phyloP scores from a whole-genome alignment of 192 early-diverging fungal species.

The Tieghemiomyces parasiticus region DNA sequence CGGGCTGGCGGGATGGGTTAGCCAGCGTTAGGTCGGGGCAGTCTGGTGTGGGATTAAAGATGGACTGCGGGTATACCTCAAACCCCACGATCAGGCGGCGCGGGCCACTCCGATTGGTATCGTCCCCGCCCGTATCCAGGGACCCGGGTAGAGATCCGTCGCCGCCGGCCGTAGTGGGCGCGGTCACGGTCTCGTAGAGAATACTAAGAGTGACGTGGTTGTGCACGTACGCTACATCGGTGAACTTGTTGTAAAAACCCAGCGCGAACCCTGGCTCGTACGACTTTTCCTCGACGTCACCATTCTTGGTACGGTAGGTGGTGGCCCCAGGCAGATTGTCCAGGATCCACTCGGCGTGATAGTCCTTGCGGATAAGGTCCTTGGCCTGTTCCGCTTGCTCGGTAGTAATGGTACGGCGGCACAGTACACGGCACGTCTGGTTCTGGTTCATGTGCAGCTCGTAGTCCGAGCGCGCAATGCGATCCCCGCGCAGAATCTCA shows the following conservation, averaged over 20 bases:
- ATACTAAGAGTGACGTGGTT: slow-evolving; percentile 52
- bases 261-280: slow-evolving; percentile 35
- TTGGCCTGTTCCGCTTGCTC: slow-evolving; percentile 28
- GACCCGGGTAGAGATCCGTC: background rate
- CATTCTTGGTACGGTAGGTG: slow-evolving; percentile 17
- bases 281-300: slow-evolving; percentile 11
- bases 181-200: slow-evolving; percentile 39
- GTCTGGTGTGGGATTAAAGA: slow-evolving; percentile 13
- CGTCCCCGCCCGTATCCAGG: background rate
- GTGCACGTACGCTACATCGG: slow-evolving; percentile 17
- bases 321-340: slow-evolving; percentile 54
- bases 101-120: too few relatives aligned
- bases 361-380: slow-evolving; percentile 37
- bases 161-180: background rate
- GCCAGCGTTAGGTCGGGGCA: slow-evolving; percentile 18
- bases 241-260: slow-evolving; percentile 26
- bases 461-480: slow-evolving; percentile 43
- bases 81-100: slow-evolving; percentile 46
- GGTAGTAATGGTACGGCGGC: slow-evolving; percentile 26
- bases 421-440: slow-evolving; percentile 34
- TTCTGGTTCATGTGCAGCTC: slow-evolving; percentile 28
- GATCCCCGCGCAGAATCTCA: slow-evolving; percentile 55
- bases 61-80: slow-evolving; percentile 51
- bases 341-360: slow-evolving; percentile 49
- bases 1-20: slow-evolving; percentile 9